Evolutionary conservation across 1,284 basidiomycete genomes (phyloP), one percentile per base, ranked within the genome.

Genomic region (Boletellus dicymbophilus): DNA sequence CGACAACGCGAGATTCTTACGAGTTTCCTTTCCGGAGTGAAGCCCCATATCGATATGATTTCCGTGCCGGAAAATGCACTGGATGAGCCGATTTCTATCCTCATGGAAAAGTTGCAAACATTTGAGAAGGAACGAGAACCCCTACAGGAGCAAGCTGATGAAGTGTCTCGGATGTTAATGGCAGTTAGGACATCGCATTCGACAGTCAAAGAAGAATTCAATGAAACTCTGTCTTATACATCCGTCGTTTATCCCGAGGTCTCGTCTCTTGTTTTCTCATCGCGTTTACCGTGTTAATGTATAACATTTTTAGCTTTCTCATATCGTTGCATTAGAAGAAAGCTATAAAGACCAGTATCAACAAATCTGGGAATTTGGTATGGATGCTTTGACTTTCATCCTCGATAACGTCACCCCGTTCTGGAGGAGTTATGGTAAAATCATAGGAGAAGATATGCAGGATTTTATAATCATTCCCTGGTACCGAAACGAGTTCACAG

Each of bases 401-500:
- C 73, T 90, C 38, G 87, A 90, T 59, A 83, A 79, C 7, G 81
- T 88, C 13, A 81, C 87, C 1, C 87, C 87, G 0, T 80, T 90
- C 60, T 90, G 88, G 87, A 74, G 88, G 51, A 85, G 77, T 33
- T 88, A 90, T 52, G 87, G 87, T 41, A 88, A 85, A 57, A 78
- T 80, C 13, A 88, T 90, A 48, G 85, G 86, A 36, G 78, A 86
- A 60, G 88, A 90, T 58, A 74, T 88, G 34, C 82, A 84, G 47
- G 85, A 88, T 57, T 89, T 90, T 63, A 78, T 90, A 54, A 85
- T 89, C 58, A 81, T 90, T 53, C 88, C 88, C 10, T 77, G 86
- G 59, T 90, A 90, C 58, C 79, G 88, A 37, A 88, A 90, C 63
- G 87, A 89, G 59, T 90, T 89, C 62, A 89, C 87, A 0, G 87